Conservation (phyloP, 768 basidiomycete species). For the Xerocomellus chrysenteron region DNA sequence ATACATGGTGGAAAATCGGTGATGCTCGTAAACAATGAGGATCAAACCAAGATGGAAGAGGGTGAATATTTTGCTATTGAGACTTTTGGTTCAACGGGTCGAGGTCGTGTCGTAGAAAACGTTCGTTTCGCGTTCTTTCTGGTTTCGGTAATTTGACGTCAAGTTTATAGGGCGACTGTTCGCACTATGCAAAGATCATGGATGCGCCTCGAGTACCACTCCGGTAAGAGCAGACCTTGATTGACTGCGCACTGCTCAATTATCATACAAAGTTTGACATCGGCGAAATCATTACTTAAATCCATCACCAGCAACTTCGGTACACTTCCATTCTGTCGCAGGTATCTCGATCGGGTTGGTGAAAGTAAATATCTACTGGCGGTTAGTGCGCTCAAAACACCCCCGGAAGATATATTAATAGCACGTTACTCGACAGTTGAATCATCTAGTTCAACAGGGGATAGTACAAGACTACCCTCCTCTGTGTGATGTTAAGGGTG, state of each 20-base stretch:
- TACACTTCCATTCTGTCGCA: constrained; percentile 90
- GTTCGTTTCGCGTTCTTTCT: constrained; percentile 39
- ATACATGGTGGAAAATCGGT: constrained; percentile 96
- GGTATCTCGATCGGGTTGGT: constrained; percentile 90
- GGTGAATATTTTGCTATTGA: constrained; percentile 99
- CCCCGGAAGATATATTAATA: not conserved
- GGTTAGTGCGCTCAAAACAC: constrained; percentile 41
- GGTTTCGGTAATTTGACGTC: not conserved
- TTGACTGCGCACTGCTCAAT: not conserved
- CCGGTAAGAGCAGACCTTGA: constrained; percentile 48
- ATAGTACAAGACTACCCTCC: constrained; percentile 94
- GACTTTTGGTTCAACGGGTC: constrained; percentile 97
- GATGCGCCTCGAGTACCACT: constrained; percentile 74
- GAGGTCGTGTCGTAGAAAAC: constrained; percentile 81
- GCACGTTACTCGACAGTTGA: constrained; percentile 52
- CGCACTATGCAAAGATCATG: constrained; percentile 81
- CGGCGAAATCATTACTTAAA: constrained; percentile 82
- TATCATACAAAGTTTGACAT: constrained; percentile 58
- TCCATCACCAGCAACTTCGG: constrained; percentile 92
- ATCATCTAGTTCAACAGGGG: constrained; percentile 83
- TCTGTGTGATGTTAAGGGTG: constrained; percentile 76
- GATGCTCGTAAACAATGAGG: constrained; percentile 83
- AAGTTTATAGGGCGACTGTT: constrained; percentile 73
- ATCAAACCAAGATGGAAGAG: constrained; percentile 97
- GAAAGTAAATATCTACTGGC: constrained; percentile 93